Percentiles rank a stretch among this genome's conserved stretches.
Conservation (phyloP, 2,329 filamentous ascomycete species). For the Aspergillus pseudoviridinutans region DNA sequence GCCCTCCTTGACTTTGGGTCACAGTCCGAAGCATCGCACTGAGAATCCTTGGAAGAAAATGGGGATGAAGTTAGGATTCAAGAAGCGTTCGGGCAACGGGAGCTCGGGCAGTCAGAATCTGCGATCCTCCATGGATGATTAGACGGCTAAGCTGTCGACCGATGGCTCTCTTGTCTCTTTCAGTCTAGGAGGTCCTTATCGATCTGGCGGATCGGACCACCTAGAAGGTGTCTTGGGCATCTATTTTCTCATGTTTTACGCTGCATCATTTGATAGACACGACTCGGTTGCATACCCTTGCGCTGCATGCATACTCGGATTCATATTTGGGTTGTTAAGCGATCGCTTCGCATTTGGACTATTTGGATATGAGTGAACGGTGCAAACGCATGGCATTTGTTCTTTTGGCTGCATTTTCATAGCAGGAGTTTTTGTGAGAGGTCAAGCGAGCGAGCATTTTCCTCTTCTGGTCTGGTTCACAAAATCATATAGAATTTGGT, state of each 20-base stretch:
- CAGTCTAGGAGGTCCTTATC: background rate
- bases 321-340: constrained; percentile 10
- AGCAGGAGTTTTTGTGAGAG: constrained; percentile 12
- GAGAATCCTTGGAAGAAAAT: constrained; percentile 53
- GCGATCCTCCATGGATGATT: constrained; percentile 24
- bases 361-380: constrained; percentile 18
- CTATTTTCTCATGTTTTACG: background rate
- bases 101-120: constrained; percentile 22
- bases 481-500: constrained; percentile 1
- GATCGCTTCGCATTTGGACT: constrained; percentile 9
- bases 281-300: constrained; percentile 12
- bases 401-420: constrained; percentile 16
- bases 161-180: background rate
- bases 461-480: constrained; percentile 4
- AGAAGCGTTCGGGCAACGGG: constrained; percentile 31
- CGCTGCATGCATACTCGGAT: constrained; percentile 10
- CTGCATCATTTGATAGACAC: constrained; percentile 11
- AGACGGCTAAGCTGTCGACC: background rate
- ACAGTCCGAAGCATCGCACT: constrained; percentile 39
- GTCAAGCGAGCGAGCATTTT: constrained; percentile 17
- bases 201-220: background rate
- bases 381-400: constrained; percentile 20
- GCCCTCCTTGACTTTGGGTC: constrained; percentile 20
- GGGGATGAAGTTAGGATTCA: constrained; percentile 47
- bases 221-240: background rate